Percentiles rank a stretch among this genome's conserved stretches.
Conservation (phyloP, 176 grass and related monocot genomes). For the Phoenix dactylifera region DNA sequence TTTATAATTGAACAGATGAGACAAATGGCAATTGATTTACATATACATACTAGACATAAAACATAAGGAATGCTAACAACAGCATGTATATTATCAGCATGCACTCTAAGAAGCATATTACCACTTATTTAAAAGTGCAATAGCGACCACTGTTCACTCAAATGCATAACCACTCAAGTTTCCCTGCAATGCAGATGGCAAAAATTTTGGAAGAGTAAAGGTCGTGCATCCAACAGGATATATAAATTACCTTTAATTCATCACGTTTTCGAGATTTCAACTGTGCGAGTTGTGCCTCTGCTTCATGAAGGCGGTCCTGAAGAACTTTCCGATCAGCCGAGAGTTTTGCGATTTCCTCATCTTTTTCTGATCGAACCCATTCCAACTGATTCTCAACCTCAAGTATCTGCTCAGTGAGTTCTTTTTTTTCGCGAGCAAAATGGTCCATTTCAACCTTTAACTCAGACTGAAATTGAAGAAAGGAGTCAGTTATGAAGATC, state of each 20-base stretch:
- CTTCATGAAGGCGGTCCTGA: slow-evolving; percentile 72
- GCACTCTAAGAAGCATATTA: no score
- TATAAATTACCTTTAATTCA: slow-evolving; percentile 60
- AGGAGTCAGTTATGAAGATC: slow-evolving; percentile 23
- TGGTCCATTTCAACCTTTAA: slow-evolving; percentile 69
- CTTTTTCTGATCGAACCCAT: slow-evolving; percentile 92
- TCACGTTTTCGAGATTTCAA: slow-evolving; percentile 70
- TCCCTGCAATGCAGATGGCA: no score
- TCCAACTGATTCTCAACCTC: slow-evolving; percentile 87
- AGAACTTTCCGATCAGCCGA: slow-evolving; percentile 60
- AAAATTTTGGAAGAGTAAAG: no score
- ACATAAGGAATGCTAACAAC: no score
- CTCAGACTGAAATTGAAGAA: slow-evolving; percentile 47
- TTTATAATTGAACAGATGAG: no score
- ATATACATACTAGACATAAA: no score
- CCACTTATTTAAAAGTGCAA: no score
- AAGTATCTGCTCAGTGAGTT: slow-evolving; percentile 43
- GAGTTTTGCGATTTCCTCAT: slow-evolving; percentile 73
- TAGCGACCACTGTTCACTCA: no score
- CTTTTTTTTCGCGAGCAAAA: slow-evolving; percentile 58
- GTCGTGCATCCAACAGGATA: no score
- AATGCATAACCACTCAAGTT: no score
- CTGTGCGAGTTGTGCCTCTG: slow-evolving; percentile 62
- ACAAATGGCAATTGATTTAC: no score
- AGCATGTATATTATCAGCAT: no score